Evolutionary conservation across 352 stramenopile genomes (phyloP), one percentile per base, ranked within the genome.

Genomic region (Phytophthora fragariaefolia): DNA sequence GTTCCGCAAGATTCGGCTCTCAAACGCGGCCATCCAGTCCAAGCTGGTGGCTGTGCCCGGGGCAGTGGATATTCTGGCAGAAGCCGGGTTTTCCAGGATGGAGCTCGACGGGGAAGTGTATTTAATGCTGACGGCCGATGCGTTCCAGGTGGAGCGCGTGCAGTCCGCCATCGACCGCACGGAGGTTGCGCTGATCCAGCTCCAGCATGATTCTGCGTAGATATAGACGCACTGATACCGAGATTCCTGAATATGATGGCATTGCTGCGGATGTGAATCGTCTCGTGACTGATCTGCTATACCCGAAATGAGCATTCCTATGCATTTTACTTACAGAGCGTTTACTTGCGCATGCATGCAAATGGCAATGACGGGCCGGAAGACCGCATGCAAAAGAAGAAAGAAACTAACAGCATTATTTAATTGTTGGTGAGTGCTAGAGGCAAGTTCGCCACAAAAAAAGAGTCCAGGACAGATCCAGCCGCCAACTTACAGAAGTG

Each of bases 121-220:
- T 81, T 80, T 90, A 77, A 77, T 87, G 51, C 69, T 91, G 18
- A 55, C 58, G 18, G 53, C 28, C 2, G 78, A 84, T 30, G 46
- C 58, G 10, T 76, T 88, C 27, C 32, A 84, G 27, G 32, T 46
- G 2, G 67, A 80, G 24, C 84, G 77, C 23, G 73, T 92, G 63
- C 77, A 87, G 62, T 84, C 76, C 18, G 76, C 71, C 0, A 73
- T 90, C 32, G 79, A 91, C 42, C 78, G 82, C 58, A 82, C 70
- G 1, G 84, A 91, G 63, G 84, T 92, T 20, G 84, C 80, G 45
- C 61, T 87, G 18, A 88, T 87, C 63, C 84, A 92, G 67, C 71
- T 91, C 24, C 76, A 79, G 45, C 76, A 89, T 22, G 84, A 92
- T 61, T 83, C 68, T 13, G 32, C 60, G 22, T 63, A 64, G 47